These are phyloP conservation scores for Stentor roeselii DNA, from an alignment of 73 alveolate genomes.

Conservation along the genomic window DNA sequence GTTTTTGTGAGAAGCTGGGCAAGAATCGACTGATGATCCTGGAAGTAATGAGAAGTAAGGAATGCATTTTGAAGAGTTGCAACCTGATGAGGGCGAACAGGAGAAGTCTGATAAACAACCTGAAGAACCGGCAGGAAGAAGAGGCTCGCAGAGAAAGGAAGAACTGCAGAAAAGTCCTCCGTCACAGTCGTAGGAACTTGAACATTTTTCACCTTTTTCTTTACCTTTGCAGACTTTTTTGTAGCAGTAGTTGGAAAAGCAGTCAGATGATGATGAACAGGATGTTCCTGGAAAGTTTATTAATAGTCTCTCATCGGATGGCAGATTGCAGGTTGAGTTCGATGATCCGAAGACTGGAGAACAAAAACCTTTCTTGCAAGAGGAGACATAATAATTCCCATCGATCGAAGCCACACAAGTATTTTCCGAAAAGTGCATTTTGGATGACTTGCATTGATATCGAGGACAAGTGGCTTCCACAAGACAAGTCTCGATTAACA, in stretches of 20 bases:
- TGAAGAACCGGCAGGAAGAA: neutral
- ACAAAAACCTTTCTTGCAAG: too few relatives aligned
- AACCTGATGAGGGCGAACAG: neutral
- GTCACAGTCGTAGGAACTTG: neutral
- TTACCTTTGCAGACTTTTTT: neutral
- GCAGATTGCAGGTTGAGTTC: too few relatives aligned
- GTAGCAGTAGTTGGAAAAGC: neutral
- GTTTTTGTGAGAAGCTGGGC: neutral
- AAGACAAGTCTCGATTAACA: too few relatives aligned
- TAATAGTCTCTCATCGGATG: too few relatives aligned
- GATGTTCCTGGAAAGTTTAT: neutral
- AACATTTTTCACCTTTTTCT: neutral
- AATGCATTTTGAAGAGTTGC: neutral
- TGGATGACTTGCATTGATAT: too few relatives aligned
- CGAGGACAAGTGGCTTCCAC: too few relatives aligned
- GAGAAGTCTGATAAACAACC: neutral
- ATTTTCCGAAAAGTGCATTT: too few relatives aligned
- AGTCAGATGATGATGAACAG: neutral
- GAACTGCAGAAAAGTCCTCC: neutral
- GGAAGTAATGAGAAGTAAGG: neutral
- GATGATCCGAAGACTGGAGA: too few relatives aligned
- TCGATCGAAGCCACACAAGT: too few relatives aligned
- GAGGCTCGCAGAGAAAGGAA: neutral
- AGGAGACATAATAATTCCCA: too few relatives aligned
- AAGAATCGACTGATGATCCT: neutral